Evolutionary conservation across 2,329 filamentous ascomycete genomes (phyloP), one percentile per base, ranked within the genome.

Genomic region (Trichoderma atrobrunneum): DNA sequence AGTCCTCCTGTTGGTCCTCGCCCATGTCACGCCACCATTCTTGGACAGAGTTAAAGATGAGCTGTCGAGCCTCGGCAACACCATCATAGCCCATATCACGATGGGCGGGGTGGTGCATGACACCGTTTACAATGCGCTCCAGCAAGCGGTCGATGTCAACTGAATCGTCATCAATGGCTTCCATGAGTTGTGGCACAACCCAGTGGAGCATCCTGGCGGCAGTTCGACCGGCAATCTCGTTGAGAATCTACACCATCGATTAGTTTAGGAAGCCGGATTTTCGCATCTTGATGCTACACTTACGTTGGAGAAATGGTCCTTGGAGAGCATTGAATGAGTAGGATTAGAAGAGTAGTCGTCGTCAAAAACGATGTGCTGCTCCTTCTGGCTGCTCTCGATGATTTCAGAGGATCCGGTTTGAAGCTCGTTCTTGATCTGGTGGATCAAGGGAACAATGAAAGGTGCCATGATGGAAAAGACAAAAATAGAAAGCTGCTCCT

Each of bases 241-340:
- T 98, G 73, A 98, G 87, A 36, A 95, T 85, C 85, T 88, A 73
- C 4, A 24, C 5, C 5, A 11, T 34, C 21, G 3, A 30, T 51
- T 21, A 16, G 26, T 14, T 4, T 8, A 6, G 18, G 24, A 12
- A 54, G 26, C 28, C 8, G 3, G 5, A 7, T n/a, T 12, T 10
- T 5, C 2, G 39, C 10, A 64, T 26, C 24, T n/a, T 36, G 14
- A 24, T 16, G 48, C 14, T 2, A 3, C 7, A 77, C 86, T 82
- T 80, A 92, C 86, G 78, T 97, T 97, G 74, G 92, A 93, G 81
- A 98, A 98, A 82, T 98, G 95, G 78, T 98, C 95, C 84, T 98
- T 98, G 72, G 94, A 94, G 67, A 98, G 85, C 95, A 97, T 97
- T 24, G 93, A 97, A 84, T 98, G 95, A 1, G 95, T 98, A 0